Evolutionary conservation across 352 stramenopile genomes (phyloP).

Genomic region (Ophiocytium majus): DNA sequence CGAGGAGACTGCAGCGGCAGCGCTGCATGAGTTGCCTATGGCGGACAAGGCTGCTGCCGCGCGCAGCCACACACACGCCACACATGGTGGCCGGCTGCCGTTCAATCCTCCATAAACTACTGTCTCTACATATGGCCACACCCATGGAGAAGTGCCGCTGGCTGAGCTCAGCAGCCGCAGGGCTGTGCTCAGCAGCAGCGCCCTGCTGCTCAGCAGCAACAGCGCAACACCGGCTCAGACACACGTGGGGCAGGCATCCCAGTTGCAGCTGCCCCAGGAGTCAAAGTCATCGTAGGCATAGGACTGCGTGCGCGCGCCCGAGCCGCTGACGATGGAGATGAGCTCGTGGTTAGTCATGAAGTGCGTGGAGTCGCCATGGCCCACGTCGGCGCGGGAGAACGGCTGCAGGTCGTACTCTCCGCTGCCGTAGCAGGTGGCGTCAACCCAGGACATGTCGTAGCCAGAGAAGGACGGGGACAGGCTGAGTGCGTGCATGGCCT

Average conservation of each 20-base stretch:
- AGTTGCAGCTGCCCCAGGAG: constrained; percentile 39
- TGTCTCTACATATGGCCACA: no score
- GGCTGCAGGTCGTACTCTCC: background rate
- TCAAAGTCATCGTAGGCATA: constrained; percentile 34
- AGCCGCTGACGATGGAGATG: background rate
- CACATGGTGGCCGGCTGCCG: no score
- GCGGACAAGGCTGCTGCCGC: no score
- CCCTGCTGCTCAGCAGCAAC: no score
- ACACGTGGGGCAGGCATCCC: constrained; percentile 38
- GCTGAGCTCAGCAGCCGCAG: no score
- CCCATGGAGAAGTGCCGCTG: no score
- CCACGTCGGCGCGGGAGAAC: constrained; percentile 2
- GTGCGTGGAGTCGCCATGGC: background rate
- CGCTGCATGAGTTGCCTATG: no score
- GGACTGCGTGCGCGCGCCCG: background rate
- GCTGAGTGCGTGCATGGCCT: constrained; percentile 38
- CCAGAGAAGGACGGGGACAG: constrained; percentile 34
- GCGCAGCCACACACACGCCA: no score
- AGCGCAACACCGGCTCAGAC: no score
- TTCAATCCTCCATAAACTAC: no score
- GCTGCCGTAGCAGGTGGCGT: background rate
- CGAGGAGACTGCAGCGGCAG: no score
- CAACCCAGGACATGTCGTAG: background rate
- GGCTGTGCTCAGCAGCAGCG: no score
- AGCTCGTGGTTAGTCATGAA: constrained; percentile 28